Evolutionary conservation across 2,329 filamentous ascomycete genomes (phyloP).

Genomic region (Phialemoniopsis sp.): DNA sequence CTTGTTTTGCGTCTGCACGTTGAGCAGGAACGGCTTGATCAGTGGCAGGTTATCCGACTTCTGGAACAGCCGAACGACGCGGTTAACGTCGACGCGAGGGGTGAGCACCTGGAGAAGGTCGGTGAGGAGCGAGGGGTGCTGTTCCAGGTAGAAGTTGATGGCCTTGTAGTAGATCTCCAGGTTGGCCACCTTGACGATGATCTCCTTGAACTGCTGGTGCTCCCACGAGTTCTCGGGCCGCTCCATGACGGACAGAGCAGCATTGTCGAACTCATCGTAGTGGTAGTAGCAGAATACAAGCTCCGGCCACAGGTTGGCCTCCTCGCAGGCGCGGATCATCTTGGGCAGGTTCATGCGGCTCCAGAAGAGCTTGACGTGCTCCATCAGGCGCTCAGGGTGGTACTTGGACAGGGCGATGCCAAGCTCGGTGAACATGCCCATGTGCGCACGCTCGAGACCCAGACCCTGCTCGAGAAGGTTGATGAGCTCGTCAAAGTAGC

Average conservation of each 20-base stretch:
- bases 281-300: constrained; percentile 97
- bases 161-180: constrained; percentile 98
- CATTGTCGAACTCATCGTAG: constrained; percentile 98
- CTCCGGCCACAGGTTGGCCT: constrained; percentile 95
- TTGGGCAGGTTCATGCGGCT: constrained; percentile 96
- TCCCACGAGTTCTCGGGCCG: constrained; percentile 97
- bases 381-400: constrained; percentile 93
- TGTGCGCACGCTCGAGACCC: constrained; percentile 85
- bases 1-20: constrained; percentile 97
- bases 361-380: constrained; percentile 99
- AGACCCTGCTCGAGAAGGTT: constrained; percentile 90
- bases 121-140: constrained; percentile 93
- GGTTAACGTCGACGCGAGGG: constrained; percentile 94
- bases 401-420: constrained; percentile 93
- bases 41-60: constrained; percentile 97
- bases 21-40: constrained; percentile 98
- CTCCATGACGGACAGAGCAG: constrained; percentile 96
- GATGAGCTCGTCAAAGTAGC: constrained; percentile 98
- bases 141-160: constrained; percentile 94
- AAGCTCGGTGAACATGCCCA: constrained; percentile 95
- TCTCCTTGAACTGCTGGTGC: constrained; percentile 99
- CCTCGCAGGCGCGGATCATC: constrained; percentile 89
- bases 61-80: constrained; percentile 98
- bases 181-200: constrained; percentile 95
- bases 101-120: constrained; percentile 90